Evolutionary conservation across 2,329 filamentous ascomycete species (phyloP), one percentile per base, ranked within the genome.

Genomic region (Ceratocystiopsis brevicomis): DNA sequence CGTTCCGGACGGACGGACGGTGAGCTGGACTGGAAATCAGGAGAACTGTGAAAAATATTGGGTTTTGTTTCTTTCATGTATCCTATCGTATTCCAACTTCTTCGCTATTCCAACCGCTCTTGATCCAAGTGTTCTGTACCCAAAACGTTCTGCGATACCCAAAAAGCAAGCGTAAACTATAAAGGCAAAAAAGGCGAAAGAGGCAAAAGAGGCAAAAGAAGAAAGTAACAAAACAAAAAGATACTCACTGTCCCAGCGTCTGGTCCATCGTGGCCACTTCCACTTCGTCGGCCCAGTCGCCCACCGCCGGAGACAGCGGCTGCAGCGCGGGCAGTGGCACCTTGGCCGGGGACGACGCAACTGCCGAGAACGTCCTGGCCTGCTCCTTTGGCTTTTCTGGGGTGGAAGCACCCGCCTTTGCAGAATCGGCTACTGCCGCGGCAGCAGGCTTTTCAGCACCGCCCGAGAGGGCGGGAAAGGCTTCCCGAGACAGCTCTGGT

Each of bases 271-370:
- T 42, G 15, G 38, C 44, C 14, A 40, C 40, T 9, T 71, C 67
- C 62, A 75, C 69, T 56, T 76, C 71, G 34, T 76, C 71, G 41
- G 68, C 71, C 71, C 71, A 75, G 44, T 67, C 63, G 10, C 65
- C 63, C 16, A 64, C 52, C 0, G 58, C 58, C 9, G 62, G 57
- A 6, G 62, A 60, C 1, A 59, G 38, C 15, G 61, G 53, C 44
- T 58, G 55, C n/a, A 57, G 41, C 2, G 14, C 17, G 2, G 41
- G 38, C 33, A 46, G 41, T 1, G 42, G 38, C 16, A 37, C 37
- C 34, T 43, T 44, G n/a, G 43, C 49, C 9, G 42, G 39, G 42
- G 49, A 51, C 38, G 25, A 40, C 8, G 25, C 25, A 8, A 30
- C 25, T 6, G 25, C 25, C 25, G 25, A 30, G 25, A 30, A 30